These are phyloP conservation scores for Amphicarpaea edgeworthii DNA, from an alignment of 306 rosid genomes.

Conservation along the genomic window DNA sequence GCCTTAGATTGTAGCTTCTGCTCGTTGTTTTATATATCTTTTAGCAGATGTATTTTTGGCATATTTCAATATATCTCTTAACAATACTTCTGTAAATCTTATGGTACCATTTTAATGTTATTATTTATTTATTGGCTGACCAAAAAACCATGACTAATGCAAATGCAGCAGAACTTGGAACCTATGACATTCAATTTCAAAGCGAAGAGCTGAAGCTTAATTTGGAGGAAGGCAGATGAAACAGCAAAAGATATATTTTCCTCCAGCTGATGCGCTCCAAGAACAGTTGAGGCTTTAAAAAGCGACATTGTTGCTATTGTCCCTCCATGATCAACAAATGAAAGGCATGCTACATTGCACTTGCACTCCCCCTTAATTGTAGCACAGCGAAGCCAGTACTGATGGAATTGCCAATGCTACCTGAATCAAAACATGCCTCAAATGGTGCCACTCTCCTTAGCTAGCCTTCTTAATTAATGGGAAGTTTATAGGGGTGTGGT, in stretches of 20 bases:
- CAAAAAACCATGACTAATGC: too few relatives aligned
- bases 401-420: background rate
- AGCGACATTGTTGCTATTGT: conserved; percentile 15
- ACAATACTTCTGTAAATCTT: background rate
- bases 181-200: background rate
- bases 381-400: conserved; percentile 25
- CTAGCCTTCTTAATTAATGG: conserved; percentile 46
- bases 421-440: conserved; percentile 48
- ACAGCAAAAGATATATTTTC: conserved; percentile 30
- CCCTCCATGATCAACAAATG: conserved; percentile 45
- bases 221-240: conserved; percentile 34
- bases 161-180: too few relatives aligned
- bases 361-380: conserved; percentile 24
- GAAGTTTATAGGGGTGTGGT: conserved; percentile 43
- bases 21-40: background rate
- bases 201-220: conserved; percentile 36
- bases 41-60: background rate
- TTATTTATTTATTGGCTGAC: too few relatives aligned
- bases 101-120: too few relatives aligned
- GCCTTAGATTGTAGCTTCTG: background rate
- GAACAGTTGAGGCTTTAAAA: conserved; percentile 33
- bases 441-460: conserved; percentile 43
- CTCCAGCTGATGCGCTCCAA: background rate
- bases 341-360: conserved; percentile 42
- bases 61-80: background rate